Base-by-base conservation (phyloP, 257 asterid species). In the Solanum etuberosum region DNA sequence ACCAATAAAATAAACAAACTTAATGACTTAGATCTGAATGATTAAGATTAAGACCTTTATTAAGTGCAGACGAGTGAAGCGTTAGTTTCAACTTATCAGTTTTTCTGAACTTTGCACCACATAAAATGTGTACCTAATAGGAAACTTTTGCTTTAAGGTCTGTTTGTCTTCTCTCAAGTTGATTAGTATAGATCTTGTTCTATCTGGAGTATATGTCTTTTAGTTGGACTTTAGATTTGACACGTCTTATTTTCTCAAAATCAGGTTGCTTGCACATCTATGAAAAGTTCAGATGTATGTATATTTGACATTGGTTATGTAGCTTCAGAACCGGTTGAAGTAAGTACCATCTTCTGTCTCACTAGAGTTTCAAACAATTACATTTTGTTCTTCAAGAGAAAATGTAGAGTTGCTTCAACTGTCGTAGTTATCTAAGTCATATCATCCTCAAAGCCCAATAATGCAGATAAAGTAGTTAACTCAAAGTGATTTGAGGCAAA, bases 251-350 rank as follows among this genome's bases (percentile, higher is more conserved):
- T 68, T 65, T 65, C 31, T 37, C 29, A 46, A 34, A 74, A 73
- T 63, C 93, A 96, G 99, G 91, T 96, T 90, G 99, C 97, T 16
- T 95, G 98, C 86, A 91, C 96, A 67, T 95, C 99, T 86, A 90
- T 87, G 88, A 92, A 88, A 90, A 93, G 98, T 86, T 90, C 94
- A 73, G 94, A 92, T 82, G 89, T 96, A 87, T 89, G 85, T 86
- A 92, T 96, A 59, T 96, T 85, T 84, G 99, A 96, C 91, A 92
- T 96, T 87, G 99, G 99, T 63, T 95, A 92, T 86, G 84, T 92
- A 90, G 94, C 99, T 83, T 89, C 95, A 29, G 94, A 94, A 89
- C 99, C 99, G 2, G 91, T 91, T 91, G 92, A 93, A 85, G 99
- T 97, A 93, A 93, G 98, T 89, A 77, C 59, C 68, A 46, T 87